Evolutionary conservation across 345 rosid genomes (phyloP), one percentile per base, ranked within the genome.

Genomic region (Citrus sinensis): DNA sequence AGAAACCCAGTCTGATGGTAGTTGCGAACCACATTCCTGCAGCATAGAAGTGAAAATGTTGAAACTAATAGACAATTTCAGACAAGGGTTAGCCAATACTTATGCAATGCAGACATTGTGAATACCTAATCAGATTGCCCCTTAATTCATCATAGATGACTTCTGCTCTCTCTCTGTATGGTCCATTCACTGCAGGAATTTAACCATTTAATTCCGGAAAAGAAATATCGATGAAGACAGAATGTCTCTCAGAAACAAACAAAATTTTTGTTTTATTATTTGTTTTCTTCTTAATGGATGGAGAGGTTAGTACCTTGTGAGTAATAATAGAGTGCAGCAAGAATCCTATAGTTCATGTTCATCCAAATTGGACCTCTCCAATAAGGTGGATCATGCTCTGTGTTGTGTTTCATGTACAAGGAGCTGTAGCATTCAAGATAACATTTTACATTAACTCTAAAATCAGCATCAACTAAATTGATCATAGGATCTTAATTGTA

Each of bases 281-380:
- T 4, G 16, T 66, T 4, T 66, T 25, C 25, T 22, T 1, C 24
- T 19, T 35, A 3, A 8, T 10, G 22, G 49, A 7, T 14, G n/a
- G 49, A 10, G 9, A 37, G 13, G 42, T 29, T 34, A 30, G 70
- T 89, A 93, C 98, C 98, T 87, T 67, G 64, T 2, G 95, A 87
- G 86, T 94, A 94, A 83, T 96, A 90, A 79, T 91, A 80, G 46
- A 96, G 91, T 14, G 99, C 89, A 68, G 97, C 90, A 73, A 96
- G 94, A 77, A 92, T 89, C 93, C 91, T 77, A 87, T 92, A 96
- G 81, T 94, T 96, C 89, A 96, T 82, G 88, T 94, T 96, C 91
- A 92, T 89, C 97, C 98, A 94, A 79, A 92, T 86, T 20, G 97
- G 93, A 70, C 98, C 97, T 85, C 98, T 91, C 99, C 99, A 96